Conservation (phyloP, 1,284 basidiomycete species). For the Sporisorium iseilematis-ciliati region DNA sequence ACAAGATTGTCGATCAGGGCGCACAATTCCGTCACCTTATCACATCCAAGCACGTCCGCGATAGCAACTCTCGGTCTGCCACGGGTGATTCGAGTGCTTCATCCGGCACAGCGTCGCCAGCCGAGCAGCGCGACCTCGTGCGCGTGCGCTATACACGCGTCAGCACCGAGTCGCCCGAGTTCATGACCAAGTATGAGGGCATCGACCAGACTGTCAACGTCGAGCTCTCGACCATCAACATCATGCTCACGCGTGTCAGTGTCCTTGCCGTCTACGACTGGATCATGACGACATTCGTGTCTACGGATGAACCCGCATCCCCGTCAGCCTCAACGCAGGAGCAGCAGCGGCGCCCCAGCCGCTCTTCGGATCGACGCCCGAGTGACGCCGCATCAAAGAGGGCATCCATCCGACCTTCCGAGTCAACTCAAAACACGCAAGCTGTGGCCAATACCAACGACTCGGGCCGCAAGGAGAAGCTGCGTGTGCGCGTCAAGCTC, state of each 20-base stretch:
- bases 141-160: slow-evolving; percentile 85
- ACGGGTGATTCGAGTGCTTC: slow-evolving; percentile 40
- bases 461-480: slow-evolving; percentile 74
- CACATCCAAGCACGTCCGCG: slow-evolving; percentile 76
- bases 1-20: slow-evolving; percentile 77
- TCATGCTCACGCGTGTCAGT: slow-evolving; percentile 90
- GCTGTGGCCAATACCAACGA: slow-evolving; percentile 19
- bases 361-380: slow-evolving; percentile 42
- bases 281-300: slow-evolving; percentile 80
- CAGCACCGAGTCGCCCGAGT: slow-evolving; percentile 88
- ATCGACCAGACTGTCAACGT: slow-evolving; percentile 90
- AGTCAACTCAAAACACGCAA: slow-evolving; percentile 28
- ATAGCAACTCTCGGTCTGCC: slow-evolving; percentile 45
- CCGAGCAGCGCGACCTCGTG: slow-evolving; percentile 76
- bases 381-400: slow-evolving; percentile 40
- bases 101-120: slow-evolving; percentile 30
- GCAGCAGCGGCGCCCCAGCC: slow-evolving; percentile 37
- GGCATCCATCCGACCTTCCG: slow-evolving; percentile 34
- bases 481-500: slow-evolving; percentile 86
- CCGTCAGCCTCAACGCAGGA: slow-evolving; percentile 14
- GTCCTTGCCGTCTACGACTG: slow-evolving; percentile 94
- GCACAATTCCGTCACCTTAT: slow-evolving; percentile 76
- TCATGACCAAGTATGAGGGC: slow-evolving; percentile 82
- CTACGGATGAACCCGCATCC: slow-evolving; percentile 25
- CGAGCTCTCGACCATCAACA: slow-evolving; percentile 90